These are phyloP conservation scores for Delitschia confertaspora DNA, from an alignment of 495 filamentous ascomycete species.

Conservation along the genomic window DNA sequence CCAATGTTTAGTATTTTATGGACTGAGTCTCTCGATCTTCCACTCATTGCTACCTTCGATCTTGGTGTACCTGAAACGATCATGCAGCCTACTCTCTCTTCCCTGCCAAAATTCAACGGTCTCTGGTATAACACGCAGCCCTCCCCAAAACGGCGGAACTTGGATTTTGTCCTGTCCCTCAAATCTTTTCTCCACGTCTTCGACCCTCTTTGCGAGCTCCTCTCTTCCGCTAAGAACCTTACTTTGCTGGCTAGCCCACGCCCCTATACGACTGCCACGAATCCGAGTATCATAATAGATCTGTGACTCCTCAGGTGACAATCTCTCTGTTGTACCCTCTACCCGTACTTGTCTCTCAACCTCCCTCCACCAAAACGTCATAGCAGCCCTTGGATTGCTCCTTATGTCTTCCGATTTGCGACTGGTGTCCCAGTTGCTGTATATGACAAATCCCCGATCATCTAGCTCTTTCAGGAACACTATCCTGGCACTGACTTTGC, in stretches of 20 bases:
- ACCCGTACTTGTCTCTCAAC: conserved; percentile 80
- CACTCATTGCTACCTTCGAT: conserved; percentile 39
- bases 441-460: conserved; percentile 74
- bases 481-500: conserved; percentile 70
- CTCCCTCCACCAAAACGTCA: conserved; percentile 69
- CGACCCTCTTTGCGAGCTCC: conserved; percentile 58
- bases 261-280: conserved; percentile 73
- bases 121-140: conserved; percentile 70
- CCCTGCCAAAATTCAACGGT: conserved; percentile 95
- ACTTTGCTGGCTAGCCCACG: conserved; percentile 89
- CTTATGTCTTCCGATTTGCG: conserved; percentile 58
- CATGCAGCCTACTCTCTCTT: conserved; percentile 75
- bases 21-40: conserved; percentile 27
- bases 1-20: conserved; percentile 7
- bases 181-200: conserved; percentile 63
- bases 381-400: conserved; percentile 55
- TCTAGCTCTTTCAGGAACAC: conserved; percentile 85
- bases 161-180: conserved; percentile 68
- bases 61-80: conserved; percentile 80
- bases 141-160: conserved; percentile 91
- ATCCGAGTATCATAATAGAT: conserved; percentile 78
- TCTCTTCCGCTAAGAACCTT: conserved; percentile 55
- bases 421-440: conserved; percentile 80
- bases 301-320: conserved; percentile 67
- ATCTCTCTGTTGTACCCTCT: conserved; percentile 62